These are phyloP conservation scores for Ascochyta pisi DNA, from an alignment of 2,329 filamentous ascomycete species.

Conservation along the genomic window DNA sequence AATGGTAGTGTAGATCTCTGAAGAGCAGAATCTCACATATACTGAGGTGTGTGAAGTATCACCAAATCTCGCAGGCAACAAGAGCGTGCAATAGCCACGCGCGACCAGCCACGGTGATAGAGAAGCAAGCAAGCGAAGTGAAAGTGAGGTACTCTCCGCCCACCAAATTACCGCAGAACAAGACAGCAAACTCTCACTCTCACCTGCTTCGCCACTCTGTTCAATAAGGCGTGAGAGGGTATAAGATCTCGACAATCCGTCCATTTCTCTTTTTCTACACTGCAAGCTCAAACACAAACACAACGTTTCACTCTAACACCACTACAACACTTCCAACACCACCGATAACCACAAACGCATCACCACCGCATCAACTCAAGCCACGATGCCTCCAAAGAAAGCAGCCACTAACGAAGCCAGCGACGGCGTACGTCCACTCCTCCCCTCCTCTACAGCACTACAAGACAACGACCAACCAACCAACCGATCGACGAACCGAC, in stretches of 20 bases:
- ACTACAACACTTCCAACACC: not conserved
- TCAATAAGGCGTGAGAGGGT: not conserved
- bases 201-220: not conserved
- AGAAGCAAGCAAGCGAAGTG: not conserved
- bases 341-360: constrained; percentile 20
- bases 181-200: not conserved
- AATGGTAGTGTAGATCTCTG: not conserved
- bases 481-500: not conserved
- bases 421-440: not conserved
- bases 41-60: too few relatives aligned
- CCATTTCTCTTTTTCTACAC: not conserved
- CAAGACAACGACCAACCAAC: not conserved
- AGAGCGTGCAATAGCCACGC: too few relatives aligned
- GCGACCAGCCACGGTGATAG: not conserved
- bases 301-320: not conserved
- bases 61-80: too few relatives aligned
- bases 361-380: constrained; percentile 16
- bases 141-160: not conserved
- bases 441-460: not conserved
- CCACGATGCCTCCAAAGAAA: constrained; percentile 14
- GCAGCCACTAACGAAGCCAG: not conserved
- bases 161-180: not conserved
- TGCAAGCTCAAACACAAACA: not conserved
- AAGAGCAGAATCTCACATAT: too few relatives aligned
- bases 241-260: not conserved